A percentile compares a stretch with the other conserved stretches of the same genome.
Evolutionary conservation across 768 basidiomycete genomes (phyloP).

Genomic region (Hydnomerulius pinastri): DNA sequence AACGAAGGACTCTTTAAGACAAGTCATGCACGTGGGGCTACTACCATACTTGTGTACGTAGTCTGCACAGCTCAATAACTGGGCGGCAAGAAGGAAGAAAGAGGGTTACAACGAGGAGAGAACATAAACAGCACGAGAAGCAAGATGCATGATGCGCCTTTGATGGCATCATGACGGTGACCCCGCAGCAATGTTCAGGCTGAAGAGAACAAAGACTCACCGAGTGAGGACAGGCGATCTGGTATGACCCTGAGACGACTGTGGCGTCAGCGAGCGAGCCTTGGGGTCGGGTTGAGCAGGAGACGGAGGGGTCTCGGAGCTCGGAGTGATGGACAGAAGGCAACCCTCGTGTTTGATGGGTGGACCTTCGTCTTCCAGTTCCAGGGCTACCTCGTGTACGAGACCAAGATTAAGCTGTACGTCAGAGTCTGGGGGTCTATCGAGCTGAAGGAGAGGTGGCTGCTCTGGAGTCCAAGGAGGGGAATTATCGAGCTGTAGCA

Average conservation of each 20-base stretch:
- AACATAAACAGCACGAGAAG: slow-evolving; percentile 1
- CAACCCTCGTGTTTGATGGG: slow-evolving; percentile 31
- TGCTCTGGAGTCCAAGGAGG: slow-evolving; percentile 20
- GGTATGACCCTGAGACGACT: slow-evolving; percentile 22
- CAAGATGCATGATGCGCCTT: neutral
- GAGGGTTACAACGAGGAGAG: slow-evolving; percentile 14
- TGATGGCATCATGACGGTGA: neutral
- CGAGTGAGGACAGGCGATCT: slow-evolving; percentile 33
- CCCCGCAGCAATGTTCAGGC: neutral
- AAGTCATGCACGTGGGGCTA: slow-evolving; percentile 16
- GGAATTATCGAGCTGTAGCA: slow-evolving; percentile 35
- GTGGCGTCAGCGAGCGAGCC: slow-evolving; percentile 16
- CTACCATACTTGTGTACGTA: slow-evolving; percentile 13
- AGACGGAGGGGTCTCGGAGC: slow-evolving; percentile 9
- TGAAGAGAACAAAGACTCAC: slow-evolving; percentile 20
- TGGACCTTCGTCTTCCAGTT: slow-evolving; percentile 24
- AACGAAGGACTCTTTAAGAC: neutral
- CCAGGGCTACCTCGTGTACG: slow-evolving; percentile 13
- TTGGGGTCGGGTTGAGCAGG: slow-evolving; percentile 11
- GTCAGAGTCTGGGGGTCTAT: slow-evolving; percentile 11
- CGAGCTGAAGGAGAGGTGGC: slow-evolving; percentile 1
- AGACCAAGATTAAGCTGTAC: slow-evolving; percentile 12
- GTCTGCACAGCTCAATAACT: slow-evolving; percentile 3
- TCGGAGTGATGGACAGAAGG: slow-evolving; percentile 16
- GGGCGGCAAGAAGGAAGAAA: slow-evolving; percentile 10